These are phyloP conservation scores for Thinopyrum elongatum DNA, from an alignment of 176 grass and related monocot species.

Conservation along the genomic window DNA sequence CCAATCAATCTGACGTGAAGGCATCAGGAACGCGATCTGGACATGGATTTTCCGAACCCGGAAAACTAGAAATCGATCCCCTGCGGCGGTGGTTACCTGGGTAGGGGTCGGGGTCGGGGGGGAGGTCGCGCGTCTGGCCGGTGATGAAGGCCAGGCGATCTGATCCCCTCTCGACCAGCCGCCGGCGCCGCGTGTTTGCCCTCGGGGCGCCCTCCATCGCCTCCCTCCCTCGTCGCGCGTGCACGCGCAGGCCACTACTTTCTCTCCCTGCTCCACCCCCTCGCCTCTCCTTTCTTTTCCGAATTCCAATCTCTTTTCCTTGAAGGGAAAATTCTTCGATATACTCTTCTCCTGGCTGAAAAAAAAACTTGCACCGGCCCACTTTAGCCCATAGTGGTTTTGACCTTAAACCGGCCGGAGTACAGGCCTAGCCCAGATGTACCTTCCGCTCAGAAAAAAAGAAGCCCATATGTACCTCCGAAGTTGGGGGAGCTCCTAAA, in stretches of 20 bases:
- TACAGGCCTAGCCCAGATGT: too few relatives aligned
- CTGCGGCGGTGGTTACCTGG: slow-evolving; percentile 20
- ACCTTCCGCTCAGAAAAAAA: too few relatives aligned
- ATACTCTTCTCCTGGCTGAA: neutral
- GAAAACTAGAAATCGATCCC: neutral
- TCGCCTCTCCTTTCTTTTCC: slow-evolving; percentile 22
- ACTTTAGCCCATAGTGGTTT: too few relatives aligned
- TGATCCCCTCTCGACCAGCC: slow-evolving; percentile 80
- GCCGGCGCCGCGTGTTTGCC: slow-evolving; percentile 49
- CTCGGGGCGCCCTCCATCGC: slow-evolving; percentile 51
- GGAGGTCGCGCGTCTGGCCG: slow-evolving; percentile 35
- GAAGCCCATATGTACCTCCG: too few relatives aligned
- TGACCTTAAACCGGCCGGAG: too few relatives aligned
- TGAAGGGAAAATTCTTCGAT: neutral
- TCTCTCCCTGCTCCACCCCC: neutral
- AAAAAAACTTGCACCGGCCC: too few relatives aligned
- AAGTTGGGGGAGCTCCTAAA: too few relatives aligned
- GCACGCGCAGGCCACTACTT: slow-evolving; percentile 35
- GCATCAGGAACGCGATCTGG: neutral
- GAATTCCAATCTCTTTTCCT: neutral
- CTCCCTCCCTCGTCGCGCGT: neutral
- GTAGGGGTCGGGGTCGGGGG: slow-evolving; percentile 27
- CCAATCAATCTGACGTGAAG: neutral
- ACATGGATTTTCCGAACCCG: neutral
- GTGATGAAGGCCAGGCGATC: slow-evolving; percentile 85